Percentiles rank a stretch among this genome's conserved stretches.
phyloP scores from a whole-genome alignment of 768 basidiomycete genomes.

The Termitomyces titanicus region DNA sequence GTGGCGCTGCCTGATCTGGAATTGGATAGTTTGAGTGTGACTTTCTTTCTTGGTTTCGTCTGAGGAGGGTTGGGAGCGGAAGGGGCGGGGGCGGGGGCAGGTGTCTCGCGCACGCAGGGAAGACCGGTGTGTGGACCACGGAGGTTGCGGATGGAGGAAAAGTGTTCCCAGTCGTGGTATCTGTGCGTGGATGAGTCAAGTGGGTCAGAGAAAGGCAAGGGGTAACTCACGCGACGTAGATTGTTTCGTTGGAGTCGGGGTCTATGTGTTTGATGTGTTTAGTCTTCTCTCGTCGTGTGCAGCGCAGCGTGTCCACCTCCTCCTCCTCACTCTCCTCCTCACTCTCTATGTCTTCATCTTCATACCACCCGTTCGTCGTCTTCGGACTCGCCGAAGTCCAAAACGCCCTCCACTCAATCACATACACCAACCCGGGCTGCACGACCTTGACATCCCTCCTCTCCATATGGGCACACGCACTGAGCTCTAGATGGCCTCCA shows the following conservation, averaged over 20 bases:
- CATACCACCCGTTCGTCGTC: slow-evolving; percentile 3
- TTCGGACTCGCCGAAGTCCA: slow-evolving; percentile 29
- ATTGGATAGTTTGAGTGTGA: slow-evolving; percentile 31
- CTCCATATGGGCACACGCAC: slow-evolving; percentile 83
- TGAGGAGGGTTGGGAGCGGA: not conserved
- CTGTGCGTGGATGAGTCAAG: slow-evolving; percentile 29
- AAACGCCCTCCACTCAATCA: slow-evolving; percentile 78
- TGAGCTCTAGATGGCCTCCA: slow-evolving; percentile 92
- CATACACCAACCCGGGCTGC: slow-evolving; percentile 88
- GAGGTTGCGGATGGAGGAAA: slow-evolving; percentile 88
- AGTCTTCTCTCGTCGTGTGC: slow-evolving; percentile 27
- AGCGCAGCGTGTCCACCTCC: slow-evolving; percentile 21
- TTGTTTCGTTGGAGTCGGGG: slow-evolving; percentile 28
- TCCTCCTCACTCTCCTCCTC: slow-evolving; percentile 16
- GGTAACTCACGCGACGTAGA: slow-evolving; percentile 80
- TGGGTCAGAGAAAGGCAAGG: not conserved
- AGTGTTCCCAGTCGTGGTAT: slow-evolving; percentile 95
- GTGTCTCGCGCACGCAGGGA: slow-evolving; percentile 57
- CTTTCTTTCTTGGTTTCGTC: slow-evolving; percentile 18
- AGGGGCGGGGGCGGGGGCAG: slow-evolving; percentile 19
- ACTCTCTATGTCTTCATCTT: not conserved
- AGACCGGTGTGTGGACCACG: slow-evolving; percentile 78
- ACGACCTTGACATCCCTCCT: slow-evolving; percentile 84
- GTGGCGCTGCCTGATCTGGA: not conserved
- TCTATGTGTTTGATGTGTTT: slow-evolving; percentile 14